Base-by-base conservation (phyloP, 75 land plant species). In the Pseudotsuga menziesii region DNA sequence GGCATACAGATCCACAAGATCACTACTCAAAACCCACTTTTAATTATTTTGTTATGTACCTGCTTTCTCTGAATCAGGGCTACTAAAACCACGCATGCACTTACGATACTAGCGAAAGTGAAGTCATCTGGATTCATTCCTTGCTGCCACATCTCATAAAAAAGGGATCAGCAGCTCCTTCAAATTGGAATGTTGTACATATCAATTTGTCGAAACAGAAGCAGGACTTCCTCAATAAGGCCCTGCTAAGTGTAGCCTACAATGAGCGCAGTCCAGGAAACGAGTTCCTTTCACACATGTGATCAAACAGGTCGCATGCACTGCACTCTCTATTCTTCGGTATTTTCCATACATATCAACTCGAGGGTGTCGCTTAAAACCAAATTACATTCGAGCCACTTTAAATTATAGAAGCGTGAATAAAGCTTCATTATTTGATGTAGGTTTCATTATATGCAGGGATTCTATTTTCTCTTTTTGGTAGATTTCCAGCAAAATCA, bases 1-100 rank as follows among this genome's bases (percentile, higher is more conserved):
- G 14, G 81, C 91, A 82, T 91, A 91, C 94, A 91, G 89, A 62
- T 87, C 89, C 8, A 91, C 76, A 26, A 91, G 77, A 35, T 75
- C 67, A 61, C 57, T 79, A 29, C 82, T 74, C 55, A 83, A 17
- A 36, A 16, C 25, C 54, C 25, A 66, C 78, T 66, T 64, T 35
- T 77, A 5, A 61, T 25, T 41, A 77, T 77, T 54, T 61, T 25
- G 6, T 17, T 25, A 26, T 77, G 78, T n/a, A 77, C 70, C 27
- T 59, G 55, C 19, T 20, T 69, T 17, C 78, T 74, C 52, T 44
- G 52, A 44, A 7, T 7, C 52, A 44, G 52, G 7, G 52, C 52
- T 7, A 44, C 52, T 11, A 44, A 7, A 44, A 44, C 52, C 52
- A 44, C 52, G 55, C 80, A 76, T 20, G 82, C 82, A 13, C 23